These are phyloP conservation scores for Crassisporium funariophilum DNA, from an alignment of 768 basidiomycete species.

Conservation along the genomic window DNA sequence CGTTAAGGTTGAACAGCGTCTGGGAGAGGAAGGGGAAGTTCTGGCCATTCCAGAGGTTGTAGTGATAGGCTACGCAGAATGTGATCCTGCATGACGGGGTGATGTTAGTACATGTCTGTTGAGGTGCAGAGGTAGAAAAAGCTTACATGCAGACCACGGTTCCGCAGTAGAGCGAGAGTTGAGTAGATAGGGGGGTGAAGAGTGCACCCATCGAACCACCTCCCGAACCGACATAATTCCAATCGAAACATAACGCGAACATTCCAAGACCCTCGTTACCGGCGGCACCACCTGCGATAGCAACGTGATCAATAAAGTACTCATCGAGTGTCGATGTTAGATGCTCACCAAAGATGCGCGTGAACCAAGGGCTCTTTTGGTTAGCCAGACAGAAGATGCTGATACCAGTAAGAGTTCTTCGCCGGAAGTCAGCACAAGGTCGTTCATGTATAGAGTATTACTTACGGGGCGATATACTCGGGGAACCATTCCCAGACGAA, in stretches of 20 bases:
- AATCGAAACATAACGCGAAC: constrained; percentile 61
- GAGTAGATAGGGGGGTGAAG: constrained; percentile 57
- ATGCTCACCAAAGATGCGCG: constrained; percentile 56
- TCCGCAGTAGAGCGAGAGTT: constrained; percentile 52
- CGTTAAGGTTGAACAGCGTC: constrained; percentile 52
- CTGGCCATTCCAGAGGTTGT: constrained; percentile 58
- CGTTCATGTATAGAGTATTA: constrained; percentile 19
- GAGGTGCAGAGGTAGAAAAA: constrained; percentile 14
- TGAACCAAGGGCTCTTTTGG: constrained; percentile 49
- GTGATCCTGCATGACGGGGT: constrained; percentile 38
- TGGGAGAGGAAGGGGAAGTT: constrained; percentile 64
- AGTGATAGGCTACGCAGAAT: constrained; percentile 45
- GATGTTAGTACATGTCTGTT: background rate
- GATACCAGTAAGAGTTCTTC: constrained; percentile 55
- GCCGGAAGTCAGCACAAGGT: constrained; percentile 20
- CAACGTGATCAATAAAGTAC: too few relatives aligned
- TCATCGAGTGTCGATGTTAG: too few relatives aligned
- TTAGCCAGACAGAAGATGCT: constrained; percentile 59
- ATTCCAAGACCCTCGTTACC: constrained; percentile 66
- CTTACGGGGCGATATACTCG: constrained; percentile 46
- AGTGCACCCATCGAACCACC: constrained; percentile 47
- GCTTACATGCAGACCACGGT: constrained; percentile 54
- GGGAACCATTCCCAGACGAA: constrained; percentile 62
- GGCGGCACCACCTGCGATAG: constrained; percentile 53
- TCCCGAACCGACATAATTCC: constrained; percentile 56